Evolutionary conservation across 306 rosid genomes (phyloP).

Genomic region (Castanea sativa): DNA sequence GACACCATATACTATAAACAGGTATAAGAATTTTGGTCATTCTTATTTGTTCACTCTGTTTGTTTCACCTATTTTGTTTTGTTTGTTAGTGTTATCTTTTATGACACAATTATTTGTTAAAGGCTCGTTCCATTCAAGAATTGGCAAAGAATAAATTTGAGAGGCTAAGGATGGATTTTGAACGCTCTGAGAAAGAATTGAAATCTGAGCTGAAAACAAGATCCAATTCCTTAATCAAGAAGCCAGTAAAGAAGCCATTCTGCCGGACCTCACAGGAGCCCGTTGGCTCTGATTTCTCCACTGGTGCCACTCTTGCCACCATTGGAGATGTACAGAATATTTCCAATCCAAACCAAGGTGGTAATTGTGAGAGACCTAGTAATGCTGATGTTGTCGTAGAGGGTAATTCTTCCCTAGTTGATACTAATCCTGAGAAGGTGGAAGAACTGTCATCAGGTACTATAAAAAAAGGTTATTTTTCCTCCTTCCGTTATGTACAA

Average conservation of each 20-base stretch:
- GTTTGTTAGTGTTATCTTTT: slow-evolving; percentile 9
- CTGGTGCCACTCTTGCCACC: slow-evolving; percentile 91
- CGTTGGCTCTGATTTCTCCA: slow-evolving; percentile 84
- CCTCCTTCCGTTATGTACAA: not conserved
- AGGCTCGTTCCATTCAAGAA: slow-evolving; percentile 97
- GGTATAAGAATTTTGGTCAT: slow-evolving; percentile 41
- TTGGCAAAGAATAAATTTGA: slow-evolving; percentile 81
- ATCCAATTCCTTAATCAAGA: slow-evolving; percentile 64
- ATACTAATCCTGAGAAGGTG: slow-evolving; percentile 64
- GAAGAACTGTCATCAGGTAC: slow-evolving; percentile 84
- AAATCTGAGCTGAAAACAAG: slow-evolving; percentile 67
- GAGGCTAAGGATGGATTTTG: slow-evolving; percentile 59
- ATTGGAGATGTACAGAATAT: slow-evolving; percentile 55
- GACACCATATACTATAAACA: slow-evolving; percentile 94
- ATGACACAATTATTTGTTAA: slow-evolving; percentile 27
- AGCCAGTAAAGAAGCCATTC: slow-evolving; percentile 63
- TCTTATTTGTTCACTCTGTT: slow-evolving; percentile 2
- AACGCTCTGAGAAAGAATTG: slow-evolving; percentile 63
- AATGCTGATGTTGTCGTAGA: slow-evolving; percentile 63
- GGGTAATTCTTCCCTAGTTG: slow-evolving; percentile 63
- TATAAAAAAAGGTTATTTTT: slow-evolving; percentile 1
- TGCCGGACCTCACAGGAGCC: slow-evolving; percentile 74
- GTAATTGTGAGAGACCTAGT: slow-evolving; percentile 59
- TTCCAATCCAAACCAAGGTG: slow-evolving; percentile 56
- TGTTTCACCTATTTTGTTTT: slow-evolving; percentile 9